Percentiles rank a stretch among this genome's conserved stretches.
phyloP scores from a whole-genome alignment of 2,329 filamentous ascomycete species.

The Phyllosticta citriasiana region DNA sequence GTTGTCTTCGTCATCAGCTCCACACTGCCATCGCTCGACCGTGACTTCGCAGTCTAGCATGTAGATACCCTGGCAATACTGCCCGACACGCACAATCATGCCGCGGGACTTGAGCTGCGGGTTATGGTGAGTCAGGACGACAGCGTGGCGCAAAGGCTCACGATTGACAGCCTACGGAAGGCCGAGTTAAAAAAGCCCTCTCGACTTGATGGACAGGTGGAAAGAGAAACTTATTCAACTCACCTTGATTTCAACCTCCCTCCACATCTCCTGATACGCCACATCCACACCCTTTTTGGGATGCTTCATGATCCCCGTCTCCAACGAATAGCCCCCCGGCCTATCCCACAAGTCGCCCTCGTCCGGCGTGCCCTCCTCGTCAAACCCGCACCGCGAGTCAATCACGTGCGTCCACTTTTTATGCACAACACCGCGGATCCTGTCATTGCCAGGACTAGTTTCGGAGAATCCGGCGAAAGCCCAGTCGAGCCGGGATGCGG shows the following conservation, averaged over 20 bases:
- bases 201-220: neutral
- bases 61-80: slow-evolving; percentile 47
- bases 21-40: slow-evolving; percentile 43
- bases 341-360: slow-evolving; percentile 43
- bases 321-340: slow-evolving; percentile 31
- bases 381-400: slow-evolving; percentile 38
- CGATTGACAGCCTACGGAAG: neutral
- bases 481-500: slow-evolving; percentile 47
- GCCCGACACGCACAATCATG: slow-evolving; percentile 44
- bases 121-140: slow-evolving; percentile 34
- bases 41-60: slow-evolving; percentile 34
- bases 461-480: slow-evolving; percentile 50
- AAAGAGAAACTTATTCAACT: neutral
- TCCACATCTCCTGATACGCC: slow-evolving; percentile 60
- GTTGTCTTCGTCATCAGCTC: neutral
- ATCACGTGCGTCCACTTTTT: slow-evolving; percentile 51
- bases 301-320: slow-evolving; percentile 50
- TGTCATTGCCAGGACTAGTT: neutral
- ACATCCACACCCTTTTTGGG: slow-evolving; percentile 41
- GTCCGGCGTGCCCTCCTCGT: slow-evolving; percentile 33
- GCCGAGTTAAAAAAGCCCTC: neutral
- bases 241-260: slow-evolving; percentile 33
- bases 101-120: slow-evolving; percentile 32
- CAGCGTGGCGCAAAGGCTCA: slow-evolving; percentile 15
- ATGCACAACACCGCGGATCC: slow-evolving; percentile 12